Evolutionary conservation across 225 moss, liverwort and hornwort species (phyloP), one percentile per base, ranked within the genome.

Genomic region (Bryoerythrophyllum caledonicum): DNA sequence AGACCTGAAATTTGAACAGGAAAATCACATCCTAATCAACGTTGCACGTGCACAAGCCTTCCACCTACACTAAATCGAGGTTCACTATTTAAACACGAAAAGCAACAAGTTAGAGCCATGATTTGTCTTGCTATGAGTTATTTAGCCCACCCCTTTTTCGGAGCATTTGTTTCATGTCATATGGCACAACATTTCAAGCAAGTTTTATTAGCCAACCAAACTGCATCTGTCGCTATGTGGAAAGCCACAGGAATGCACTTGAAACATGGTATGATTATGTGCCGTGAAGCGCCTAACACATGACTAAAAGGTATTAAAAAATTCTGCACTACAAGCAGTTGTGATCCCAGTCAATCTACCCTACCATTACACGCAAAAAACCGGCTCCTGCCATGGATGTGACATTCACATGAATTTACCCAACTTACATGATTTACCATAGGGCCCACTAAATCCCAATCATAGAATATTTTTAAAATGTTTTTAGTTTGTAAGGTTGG

Each of bases 141-240:
- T 67, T 13, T 23, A 4, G 15, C 55, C 55, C 5, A 15, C 15
- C 46, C 46, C 16, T 46, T 37, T 5, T 19, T 10, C 24, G 35
- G 26, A 40, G 25, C 6, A 7, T 19, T 41, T 19, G 70, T 19
- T 38, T 40, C 56, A 4, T 11, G 19, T 2, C 19, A 28, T 8
- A 52, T 40, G 8, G 54, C 38, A 53, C 26, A 74, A 53, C 64
- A 52, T 40, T 74, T 38, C 64, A 54, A 65, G 26, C 26, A 27
- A n/a, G 20, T 51, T 37, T 20, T 27, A 27, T 20, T 14, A 16
- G 48, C 8, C 48, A 24, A 16, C 62, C 8, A 35, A 51, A 49
- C 23, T 51, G 17, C 15, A 16, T 35, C 23, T 2, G 1, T 13
- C 32, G 37, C 21, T 16, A 25, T 49, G 25, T 55, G 40, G 55